Evolutionary conservation across 2,329 filamentous ascomycete species (phyloP), one percentile per base, ranked within the genome.

Genomic region (Sordariomycetes sp.): DNA sequence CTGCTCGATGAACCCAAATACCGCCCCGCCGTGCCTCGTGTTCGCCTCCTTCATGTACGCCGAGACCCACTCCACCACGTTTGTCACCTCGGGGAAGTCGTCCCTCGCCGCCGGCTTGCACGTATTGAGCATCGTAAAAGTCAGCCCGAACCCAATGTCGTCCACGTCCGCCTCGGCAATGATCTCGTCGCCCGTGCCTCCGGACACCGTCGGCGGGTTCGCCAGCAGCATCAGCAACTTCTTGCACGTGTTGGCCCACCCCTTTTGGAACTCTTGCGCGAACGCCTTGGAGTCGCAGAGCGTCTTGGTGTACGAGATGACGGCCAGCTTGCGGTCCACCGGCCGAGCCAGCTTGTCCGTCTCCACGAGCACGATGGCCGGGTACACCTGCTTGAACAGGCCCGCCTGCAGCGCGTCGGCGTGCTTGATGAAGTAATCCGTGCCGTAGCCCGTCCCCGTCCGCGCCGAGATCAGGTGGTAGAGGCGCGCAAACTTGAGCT

Each of bases 91-190:
- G 0, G 91, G 87, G 76, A 90, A 97, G 22, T 91, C 87, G 68
- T 97, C 94, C 55, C 78, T 79, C 1, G 81, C 73, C 3, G 82
- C 75, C 59, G 84, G 84, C 68, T 86, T 89, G 74, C 92, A 94
- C 0, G 92, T 96, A 73, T 92, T 95, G 61, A 99, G 80, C 35
- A 89, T 86, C 0, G 94, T 97, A 72, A 95, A 99, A 10, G 90
- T 92, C 62, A 96, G 85, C 28, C 94, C 94, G 66, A 99, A 99
- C 32, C 89, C 86, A 62, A 96, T 84, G 68, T 99, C 94, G 65
- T 99, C 94, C 28, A 96, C 88, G 65, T 97, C 92, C 2, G 90
- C 85, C 67, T 97, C 94, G 12, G 84, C 81, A 61, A 95, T 85
- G 55, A 89, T 74, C 62, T 95, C 90, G 61, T 89, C 85, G 58